Base-by-base conservation (phyloP, 352 stramenopile genomes). In the Phytophthora quininea region DNA sequence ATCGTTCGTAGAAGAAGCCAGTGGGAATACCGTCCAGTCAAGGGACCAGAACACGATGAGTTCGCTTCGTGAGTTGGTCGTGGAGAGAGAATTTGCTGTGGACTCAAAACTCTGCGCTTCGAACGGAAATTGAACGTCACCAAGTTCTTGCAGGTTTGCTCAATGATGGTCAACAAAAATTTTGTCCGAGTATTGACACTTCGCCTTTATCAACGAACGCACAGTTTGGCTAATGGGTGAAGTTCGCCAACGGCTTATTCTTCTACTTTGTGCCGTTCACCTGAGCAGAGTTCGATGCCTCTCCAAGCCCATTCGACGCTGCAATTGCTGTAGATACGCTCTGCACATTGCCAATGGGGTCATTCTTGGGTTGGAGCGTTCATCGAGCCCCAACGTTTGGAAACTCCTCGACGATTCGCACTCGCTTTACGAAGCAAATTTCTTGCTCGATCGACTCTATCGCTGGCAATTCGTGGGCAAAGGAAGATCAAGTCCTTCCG, bases 381-480 rank as follows among this genome's bases (percentile, higher is more conserved):
- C 54, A 71, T 54, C 55, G 56, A 19, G 60, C 51, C 8, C 48
- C 46, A 14, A 33, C 53, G 3, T 24, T 19, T n/a, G 58, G 19
- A 45, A 60, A 7, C 27, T 54, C 12, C 27, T 69, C 19, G 11
- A 11, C 69, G 14, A 47, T 54, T 5, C 66, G 59, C 42, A 59
- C 54, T 12, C 57, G 55, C 48, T 74, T 67, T 47, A 64, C 62
- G 9, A 74, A 70, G 52, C 67, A 62, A 37, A 52, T 74, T 1
- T 35, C 35, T 4, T 67, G 61, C n/a, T 24, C 67, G 7, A 37
- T 40, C 30, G 61, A 54, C 29, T 42, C 31, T 4, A 58, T 43
- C 24, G 40, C 42, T 2, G 35, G 53, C 3, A 24, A 52, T 31
- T 14, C 65, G 4, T 49, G 62, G 32, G 55, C 52, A 14, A 27